These are phyloP conservation scores for Saitozyma sp. DNA, from an alignment of 768 basidiomycete genomes.

Conservation along the genomic window DNA sequence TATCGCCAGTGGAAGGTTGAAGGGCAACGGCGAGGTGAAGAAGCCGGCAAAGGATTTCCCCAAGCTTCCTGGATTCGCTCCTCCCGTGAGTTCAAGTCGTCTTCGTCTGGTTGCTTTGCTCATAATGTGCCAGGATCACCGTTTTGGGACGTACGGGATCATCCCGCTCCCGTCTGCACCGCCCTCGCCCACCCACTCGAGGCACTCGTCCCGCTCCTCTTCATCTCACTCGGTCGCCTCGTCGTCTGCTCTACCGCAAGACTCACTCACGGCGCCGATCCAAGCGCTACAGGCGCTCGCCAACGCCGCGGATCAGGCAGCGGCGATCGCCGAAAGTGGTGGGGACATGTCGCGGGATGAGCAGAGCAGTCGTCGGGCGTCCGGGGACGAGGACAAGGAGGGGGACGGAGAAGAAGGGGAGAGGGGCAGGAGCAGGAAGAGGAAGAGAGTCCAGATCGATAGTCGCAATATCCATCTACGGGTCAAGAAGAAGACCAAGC, in stretches of 20 bases:
- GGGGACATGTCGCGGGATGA: background rate
- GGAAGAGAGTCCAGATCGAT: conserved; percentile 78
- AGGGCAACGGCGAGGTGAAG: background rate
- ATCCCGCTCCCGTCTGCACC: conserved; percentile 57
- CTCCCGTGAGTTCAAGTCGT: conserved; percentile 61
- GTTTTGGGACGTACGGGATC: conserved; percentile 88
- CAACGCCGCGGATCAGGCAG: conserved; percentile 89
- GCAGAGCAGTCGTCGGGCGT: background rate
- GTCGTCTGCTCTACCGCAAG: conserved; percentile 80
- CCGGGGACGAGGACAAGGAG: conserved; percentile 3
- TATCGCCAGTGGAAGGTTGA: conserved; percentile 16
- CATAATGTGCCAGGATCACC: conserved; percentile 64
- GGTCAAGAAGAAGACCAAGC: conserved; percentile 47
- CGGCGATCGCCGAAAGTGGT: conserved; percentile 17
- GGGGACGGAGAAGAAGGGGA: conserved; percentile 15
- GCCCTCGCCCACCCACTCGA: conserved; percentile 60
- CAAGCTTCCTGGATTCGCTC: conserved; percentile 85
- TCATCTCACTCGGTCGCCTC: conserved; percentile 89
- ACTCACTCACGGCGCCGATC: conserved; percentile 84
- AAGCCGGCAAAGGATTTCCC: conserved; percentile 60
- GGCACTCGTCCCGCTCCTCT: conserved; percentile 26
- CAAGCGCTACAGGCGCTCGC: conserved; percentile 91
- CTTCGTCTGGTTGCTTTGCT: background rate
- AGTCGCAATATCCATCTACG: conserved; percentile 65
- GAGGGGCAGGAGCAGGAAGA: conserved; percentile 66